A percentile compares a stretch with the other conserved stretches of the same genome.
These are phyloP conservation scores for Strobilomyces dryophilus DNA, from an alignment of 768 basidiomycete genomes.

Conservation along the genomic window DNA sequence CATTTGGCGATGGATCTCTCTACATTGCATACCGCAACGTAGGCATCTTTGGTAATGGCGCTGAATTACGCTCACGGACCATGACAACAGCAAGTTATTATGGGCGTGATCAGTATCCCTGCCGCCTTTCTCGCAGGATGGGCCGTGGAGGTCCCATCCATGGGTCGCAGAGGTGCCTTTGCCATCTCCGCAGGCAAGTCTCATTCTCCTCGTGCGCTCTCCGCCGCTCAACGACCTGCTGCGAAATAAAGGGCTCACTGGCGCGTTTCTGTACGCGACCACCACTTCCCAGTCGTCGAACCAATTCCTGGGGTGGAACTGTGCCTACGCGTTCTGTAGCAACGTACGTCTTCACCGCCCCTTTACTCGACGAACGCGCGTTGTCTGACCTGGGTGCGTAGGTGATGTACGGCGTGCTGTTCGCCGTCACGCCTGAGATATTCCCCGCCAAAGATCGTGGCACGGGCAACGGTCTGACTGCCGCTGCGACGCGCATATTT, in stretches of 20 bases:
- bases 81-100: constrained; percentile 55
- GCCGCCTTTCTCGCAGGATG: constrained; percentile 70
- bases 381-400: constrained; percentile 17
- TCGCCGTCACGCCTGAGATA: constrained; percentile 65
- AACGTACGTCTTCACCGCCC: constrained; percentile 38
- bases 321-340: constrained; percentile 62
- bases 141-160: constrained; percentile 57
- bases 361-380: not conserved
- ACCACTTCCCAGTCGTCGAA: constrained; percentile 72
- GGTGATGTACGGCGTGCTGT: constrained; percentile 76
- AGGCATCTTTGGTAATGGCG: constrained; percentile 6
- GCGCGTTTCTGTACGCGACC: constrained; percentile 67
- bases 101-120: constrained; percentile 65
- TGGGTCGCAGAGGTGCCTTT: constrained; percentile 67
- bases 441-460: constrained; percentile 72
- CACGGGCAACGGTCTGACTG: constrained; percentile 63
- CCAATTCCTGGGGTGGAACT: constrained; percentile 75
- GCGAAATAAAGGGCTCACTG: constrained; percentile 61
- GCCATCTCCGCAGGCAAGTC: constrained; percentile 58
- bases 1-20: constrained; percentile 65
- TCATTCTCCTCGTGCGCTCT: constrained; percentile 9
- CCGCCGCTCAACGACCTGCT: constrained; percentile 37
- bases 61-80: not conserved
- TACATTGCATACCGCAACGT: constrained; percentile 75
- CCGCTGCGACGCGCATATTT: constrained; percentile 59